Conservation (phyloP, 139 green algal species). For the Penium margaritaceum region DNA sequence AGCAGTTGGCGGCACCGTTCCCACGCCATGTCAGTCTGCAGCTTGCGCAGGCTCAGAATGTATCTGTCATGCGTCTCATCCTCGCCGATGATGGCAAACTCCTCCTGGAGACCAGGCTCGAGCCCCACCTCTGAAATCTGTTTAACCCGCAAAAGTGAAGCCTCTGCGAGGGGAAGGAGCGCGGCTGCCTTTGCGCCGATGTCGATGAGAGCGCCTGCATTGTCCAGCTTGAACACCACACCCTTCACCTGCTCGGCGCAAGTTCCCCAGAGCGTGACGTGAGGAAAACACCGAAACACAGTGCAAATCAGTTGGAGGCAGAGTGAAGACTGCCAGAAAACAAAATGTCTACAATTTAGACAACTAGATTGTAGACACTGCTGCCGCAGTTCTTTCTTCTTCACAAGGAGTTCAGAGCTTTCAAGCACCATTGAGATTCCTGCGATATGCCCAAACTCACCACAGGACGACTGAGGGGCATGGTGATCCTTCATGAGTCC, state of each 20-base stretch:
- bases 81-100: constrained; percentile 77
- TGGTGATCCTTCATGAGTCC: no score
- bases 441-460: no score
- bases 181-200: constrained; percentile 83
- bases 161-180: constrained; percentile 70
- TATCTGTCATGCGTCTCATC: constrained; percentile 68
- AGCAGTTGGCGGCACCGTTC: constrained; percentile 46
- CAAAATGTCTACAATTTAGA: no score
- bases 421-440: no score
- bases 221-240: constrained; percentile 69
- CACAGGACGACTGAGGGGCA: no score
- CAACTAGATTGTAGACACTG: no score
- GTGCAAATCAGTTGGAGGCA: no score
- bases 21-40: constrained; percentile 62
- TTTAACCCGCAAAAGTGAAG: constrained; percentile 56
- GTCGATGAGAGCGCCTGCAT: constrained; percentile 82
- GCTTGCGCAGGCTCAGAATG: constrained; percentile 66
- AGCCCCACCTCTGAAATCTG: constrained; percentile 50
- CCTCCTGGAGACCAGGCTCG: constrained; percentile 58
- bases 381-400: no score
- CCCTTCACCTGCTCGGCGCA: constrained; percentile 59
- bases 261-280: no score
- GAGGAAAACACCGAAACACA: no score
- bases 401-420: no score
- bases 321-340: no score